phyloP scores from a whole-genome alignment of 805 yeast species.

The Clavispora vitiphila region DNA sequence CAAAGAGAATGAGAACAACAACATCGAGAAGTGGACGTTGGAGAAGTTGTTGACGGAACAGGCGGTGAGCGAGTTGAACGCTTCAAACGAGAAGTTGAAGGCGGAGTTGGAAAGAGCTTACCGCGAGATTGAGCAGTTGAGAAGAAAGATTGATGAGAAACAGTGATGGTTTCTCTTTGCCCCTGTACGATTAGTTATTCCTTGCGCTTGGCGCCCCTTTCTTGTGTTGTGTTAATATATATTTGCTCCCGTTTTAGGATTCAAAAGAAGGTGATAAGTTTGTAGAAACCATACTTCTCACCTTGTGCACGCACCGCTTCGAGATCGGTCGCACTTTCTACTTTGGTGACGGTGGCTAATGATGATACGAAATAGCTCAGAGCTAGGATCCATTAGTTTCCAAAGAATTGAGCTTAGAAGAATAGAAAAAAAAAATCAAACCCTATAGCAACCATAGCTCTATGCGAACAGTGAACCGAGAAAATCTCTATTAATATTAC shows the following conservation, averaged over 20 bases:
- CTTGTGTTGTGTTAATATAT: background rate
- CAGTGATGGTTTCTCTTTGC: background rate
- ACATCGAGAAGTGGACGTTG: conserved; percentile 91
- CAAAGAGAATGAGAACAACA: conserved; percentile 83
- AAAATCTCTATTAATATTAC: background rate
- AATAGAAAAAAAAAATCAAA: too few relatives aligned
- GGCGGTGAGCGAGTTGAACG: conserved; percentile 77
- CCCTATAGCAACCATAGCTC: too few relatives aligned
- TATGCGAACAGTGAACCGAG: too few relatives aligned
- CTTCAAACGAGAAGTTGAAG: conserved; percentile 83
- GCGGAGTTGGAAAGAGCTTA: conserved; percentile 86
- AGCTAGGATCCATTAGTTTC: too few relatives aligned
- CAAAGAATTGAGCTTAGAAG: too few relatives aligned
- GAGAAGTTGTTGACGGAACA: conserved; percentile 91
- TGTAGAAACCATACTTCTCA: too few relatives aligned
- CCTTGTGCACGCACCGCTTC: too few relatives aligned
- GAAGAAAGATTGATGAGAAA: conserved; percentile 33
- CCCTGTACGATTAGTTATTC: conserved; percentile 1
- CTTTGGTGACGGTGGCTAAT: too few relatives aligned
- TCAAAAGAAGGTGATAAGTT: background rate
- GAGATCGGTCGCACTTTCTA: too few relatives aligned
- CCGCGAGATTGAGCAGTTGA: conserved; percentile 84
- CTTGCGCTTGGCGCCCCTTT: background rate
- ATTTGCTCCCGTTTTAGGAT: background rate
- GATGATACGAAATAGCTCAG: too few relatives aligned